Evolutionary conservation across 2,329 filamentous ascomycete species (phyloP), one percentile per base, ranked within the genome.

Genomic region (Epichloe gansuensis): DNA sequence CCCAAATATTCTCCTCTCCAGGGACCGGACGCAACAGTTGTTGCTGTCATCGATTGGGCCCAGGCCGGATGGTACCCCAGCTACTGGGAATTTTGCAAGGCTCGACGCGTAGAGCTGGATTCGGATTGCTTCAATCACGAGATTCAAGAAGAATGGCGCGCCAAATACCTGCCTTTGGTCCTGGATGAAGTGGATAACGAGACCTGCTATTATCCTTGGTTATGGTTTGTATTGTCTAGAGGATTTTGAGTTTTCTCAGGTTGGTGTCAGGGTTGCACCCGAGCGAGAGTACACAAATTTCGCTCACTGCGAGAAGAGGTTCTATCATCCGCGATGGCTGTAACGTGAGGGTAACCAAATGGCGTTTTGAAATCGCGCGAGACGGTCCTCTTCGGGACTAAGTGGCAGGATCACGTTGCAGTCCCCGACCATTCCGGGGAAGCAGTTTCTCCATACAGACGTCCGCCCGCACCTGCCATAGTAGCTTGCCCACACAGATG

Each of bases 61-160:
- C 39, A 42, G 39, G 12, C 39, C 39, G 65, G 64, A 2, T 67
- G 64, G 62, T 67, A 65, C 56, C 64, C 65, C 5, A 57, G 55
- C 23, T 66, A 67, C 48, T 67, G 65, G 64, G 65, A 67, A 54
- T 63, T 59, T 51, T 63, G 58, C 39, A 67, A 66, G 56, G 57
- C 58, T 21, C 59, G 59, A 34, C 56, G 59, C 3, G 58, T 66
- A 25, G 57, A 57, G 13, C 0, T 59, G 12, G 13, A 59, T 50
- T 52, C 58, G 23, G 50, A 61, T 39, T 38, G 48, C 35, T 63
- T 66, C 21, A 53, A 53, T 35, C 28, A 51, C 28, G 56, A 50
- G 15, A 34, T 61, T n/a, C 53, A 63, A 38, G 61, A 65, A 46
- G 64, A 69, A 56, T 69, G 65, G 63, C 49, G 56, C 5, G 56